These are phyloP conservation scores for Jaapia argillacea DNA, from an alignment of 768 basidiomycete genomes.

Conservation along the genomic window DNA sequence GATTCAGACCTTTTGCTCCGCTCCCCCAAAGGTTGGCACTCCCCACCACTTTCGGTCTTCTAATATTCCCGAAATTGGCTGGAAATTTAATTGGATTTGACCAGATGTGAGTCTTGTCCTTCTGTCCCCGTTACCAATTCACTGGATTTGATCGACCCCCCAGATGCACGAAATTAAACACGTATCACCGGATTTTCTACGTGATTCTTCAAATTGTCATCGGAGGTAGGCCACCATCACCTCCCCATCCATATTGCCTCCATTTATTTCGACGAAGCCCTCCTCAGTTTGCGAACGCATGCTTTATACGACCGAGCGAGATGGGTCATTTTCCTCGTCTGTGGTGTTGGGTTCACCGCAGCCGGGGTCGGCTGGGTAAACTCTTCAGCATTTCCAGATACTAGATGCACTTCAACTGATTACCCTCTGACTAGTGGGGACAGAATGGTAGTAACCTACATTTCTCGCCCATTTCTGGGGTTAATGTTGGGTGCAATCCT, in stretches of 20 bases:
- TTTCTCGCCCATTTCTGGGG: background rate
- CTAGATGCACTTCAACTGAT: no score
- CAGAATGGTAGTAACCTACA: no score
- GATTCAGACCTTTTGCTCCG: conserved; percentile 23
- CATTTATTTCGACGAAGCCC: background rate
- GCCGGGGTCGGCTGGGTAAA: conserved; percentile 21
- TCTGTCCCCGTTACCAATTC: no score
- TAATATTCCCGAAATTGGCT: no score
- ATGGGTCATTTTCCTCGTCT: conserved; percentile 18
- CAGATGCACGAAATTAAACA: conserved; percentile 23
- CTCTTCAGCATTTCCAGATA: conserved; percentile 13
- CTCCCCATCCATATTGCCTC: background rate
- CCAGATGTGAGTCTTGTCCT: no score
- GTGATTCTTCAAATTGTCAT: conserved; percentile 22
- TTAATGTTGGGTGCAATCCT: background rate
- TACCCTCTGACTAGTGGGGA: no score
- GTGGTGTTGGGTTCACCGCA: conserved; percentile 15
- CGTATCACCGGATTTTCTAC: conserved; percentile 26
- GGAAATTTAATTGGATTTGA: no score
- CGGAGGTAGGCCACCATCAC: conserved; percentile 14
- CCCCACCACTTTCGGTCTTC: no score
- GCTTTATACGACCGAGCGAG: conserved; percentile 30
- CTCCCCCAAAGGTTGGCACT: no score
- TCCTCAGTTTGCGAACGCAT: conserved; percentile 33
- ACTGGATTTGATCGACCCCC: background rate